Evolutionary conservation across 139 green algal genomes (phyloP), one percentile per base, ranked within the genome.

Genomic region (Coelastrella sp.): DNA sequence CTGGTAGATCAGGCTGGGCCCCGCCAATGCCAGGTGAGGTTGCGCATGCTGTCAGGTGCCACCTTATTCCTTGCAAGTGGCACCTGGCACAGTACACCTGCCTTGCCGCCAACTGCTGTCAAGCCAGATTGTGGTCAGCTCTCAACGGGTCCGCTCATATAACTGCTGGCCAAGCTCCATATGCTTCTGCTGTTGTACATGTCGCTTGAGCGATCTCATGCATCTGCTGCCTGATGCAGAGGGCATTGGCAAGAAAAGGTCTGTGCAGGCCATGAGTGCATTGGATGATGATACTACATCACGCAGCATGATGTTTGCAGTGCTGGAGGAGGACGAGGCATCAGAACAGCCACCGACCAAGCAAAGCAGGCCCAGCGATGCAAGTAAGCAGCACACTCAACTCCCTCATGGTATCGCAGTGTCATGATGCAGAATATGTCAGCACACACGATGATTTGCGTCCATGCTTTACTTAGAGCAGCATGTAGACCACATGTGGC

Each of bases 1-100:
- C 93, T 4, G 92, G 92, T 0, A 89, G 92, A 85, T 94, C 82
- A 20, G 91, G 83, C 8, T 95, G 92, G 92, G 82, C 87, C 11
- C 93, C 92, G 0, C 58, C 87, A 1, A 17, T 63, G n/a, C 65
- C 84, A 90, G 90, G 90, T 92, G 35, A 49, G 35, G 35, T 49
- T 49, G 35, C 35, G 35, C 35, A 49, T 49, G 35, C 35, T 49
- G 35, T 49, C 35, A 49, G 35, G 35, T 49, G 35, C 35, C 3
- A 49, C 35, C 35, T 49, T 49, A 49, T 49, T 49, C 35, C 35
- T 49, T 49, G 35, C 35, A 49, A 49, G 35, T 49, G 35, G 35
- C 35, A 49, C 35, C 35, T 49, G 35, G 35, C 35, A 49, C 35
- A 49, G 35, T 49, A 49, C 35, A 49, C 35, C 35, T 49, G 35